A percentile compares a stretch with the other conserved stretches of the same genome.
phyloP scores from a whole-genome alignment of 139 green algal species.

The Picochlorum sp. region DNA sequence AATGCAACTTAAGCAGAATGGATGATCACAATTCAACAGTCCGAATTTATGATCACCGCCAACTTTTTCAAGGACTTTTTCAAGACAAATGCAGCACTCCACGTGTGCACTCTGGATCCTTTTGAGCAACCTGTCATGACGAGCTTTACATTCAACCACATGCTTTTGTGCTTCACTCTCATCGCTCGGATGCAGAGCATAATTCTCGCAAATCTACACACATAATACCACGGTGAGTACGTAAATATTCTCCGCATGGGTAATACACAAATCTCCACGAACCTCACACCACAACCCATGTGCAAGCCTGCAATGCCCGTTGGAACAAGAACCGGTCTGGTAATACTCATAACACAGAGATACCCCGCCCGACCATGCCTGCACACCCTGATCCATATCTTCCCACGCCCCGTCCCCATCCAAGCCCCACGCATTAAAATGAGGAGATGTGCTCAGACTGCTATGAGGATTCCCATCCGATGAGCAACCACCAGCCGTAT shows the following conservation, averaged over 20 bases:
- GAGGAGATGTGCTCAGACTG: too few relatives aligned
- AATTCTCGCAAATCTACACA: slow-evolving; percentile 21
- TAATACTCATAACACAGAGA: slow-evolving; percentile 45
- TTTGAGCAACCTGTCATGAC: slow-evolving; percentile 40
- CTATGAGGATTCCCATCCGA: too few relatives aligned
- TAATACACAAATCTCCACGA: slow-evolving; percentile 14
- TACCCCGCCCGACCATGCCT: not conserved
- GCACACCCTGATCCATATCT: not conserved
- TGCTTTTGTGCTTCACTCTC: slow-evolving; percentile 30
- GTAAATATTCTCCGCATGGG: not conserved
- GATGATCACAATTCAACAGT: slow-evolving; percentile 70
- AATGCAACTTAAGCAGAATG: slow-evolving; percentile 82
- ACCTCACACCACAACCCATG: slow-evolving; percentile 51
- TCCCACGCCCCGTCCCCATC: not conserved
- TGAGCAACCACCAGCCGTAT: too few relatives aligned
- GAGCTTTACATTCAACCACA: slow-evolving; percentile 32
- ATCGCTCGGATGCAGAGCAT: slow-evolving; percentile 53
- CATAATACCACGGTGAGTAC: slow-evolving; percentile 13
- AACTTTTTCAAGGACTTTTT: slow-evolving; percentile 52
- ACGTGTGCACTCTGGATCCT: slow-evolving; percentile 29
- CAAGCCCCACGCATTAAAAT: not conserved
- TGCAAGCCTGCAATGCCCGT: slow-evolving; percentile 39
- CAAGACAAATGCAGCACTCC: slow-evolving; percentile 74
- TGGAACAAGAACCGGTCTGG: slow-evolving; percentile 33
- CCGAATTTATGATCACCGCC: slow-evolving; percentile 54